phyloP scores from a whole-genome alignment of 148 eudicot species.

The Rheum nobile region DNA sequence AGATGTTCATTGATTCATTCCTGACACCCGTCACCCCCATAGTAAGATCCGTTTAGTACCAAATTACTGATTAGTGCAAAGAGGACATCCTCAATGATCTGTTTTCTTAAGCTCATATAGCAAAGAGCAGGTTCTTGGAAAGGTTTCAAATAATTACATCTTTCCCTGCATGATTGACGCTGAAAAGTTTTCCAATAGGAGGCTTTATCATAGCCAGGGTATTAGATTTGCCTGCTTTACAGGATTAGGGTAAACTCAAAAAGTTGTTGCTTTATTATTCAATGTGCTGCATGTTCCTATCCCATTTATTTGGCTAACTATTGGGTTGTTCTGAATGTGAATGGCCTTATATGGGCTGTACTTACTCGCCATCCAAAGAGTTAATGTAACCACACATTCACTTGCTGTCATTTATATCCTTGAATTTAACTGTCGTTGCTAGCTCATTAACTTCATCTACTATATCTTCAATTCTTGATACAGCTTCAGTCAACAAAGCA shows the following conservation, averaged over 20 bases:
- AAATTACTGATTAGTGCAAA: neutral
- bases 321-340: no score
- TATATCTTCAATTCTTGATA: slow-evolving; percentile 47
- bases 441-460: slow-evolving; percentile 39
- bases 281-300: no score
- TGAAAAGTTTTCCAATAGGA: no score
- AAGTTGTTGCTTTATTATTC: no score
- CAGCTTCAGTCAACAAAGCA: slow-evolving; percentile 57
- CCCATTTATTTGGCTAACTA: no score
- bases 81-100: neutral
- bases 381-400: neutral
- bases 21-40: neutral
- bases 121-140: neutral
- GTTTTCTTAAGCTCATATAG: neutral
- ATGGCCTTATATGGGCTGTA: no score
- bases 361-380: no score
- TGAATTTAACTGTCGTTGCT: slow-evolving; percentile 44
- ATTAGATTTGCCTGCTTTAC: no score
- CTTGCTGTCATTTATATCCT: slow-evolving; percentile 21
- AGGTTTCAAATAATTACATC: neutral
- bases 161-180: neutral
- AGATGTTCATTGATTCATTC: no score
- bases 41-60: no score
- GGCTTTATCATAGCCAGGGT: no score
- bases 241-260: no score